phyloP scores from a whole-genome alignment of 208 protist species.

The Jaenimonas drosophilae region DNA sequence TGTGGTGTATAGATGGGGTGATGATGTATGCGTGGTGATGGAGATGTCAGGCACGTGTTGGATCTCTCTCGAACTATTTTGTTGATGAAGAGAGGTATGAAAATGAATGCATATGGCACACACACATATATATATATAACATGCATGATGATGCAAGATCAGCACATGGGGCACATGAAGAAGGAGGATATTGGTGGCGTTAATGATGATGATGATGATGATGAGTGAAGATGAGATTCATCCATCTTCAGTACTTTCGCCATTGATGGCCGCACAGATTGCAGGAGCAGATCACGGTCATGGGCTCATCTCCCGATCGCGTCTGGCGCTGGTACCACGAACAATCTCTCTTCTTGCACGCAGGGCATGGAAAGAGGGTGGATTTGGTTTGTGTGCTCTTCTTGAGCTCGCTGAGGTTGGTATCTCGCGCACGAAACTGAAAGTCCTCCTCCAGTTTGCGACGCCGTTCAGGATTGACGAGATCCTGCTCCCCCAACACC shows the following conservation, averaged over 20 bases:
- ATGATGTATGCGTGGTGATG: too few species aligned
- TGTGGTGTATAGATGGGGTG: too few species aligned
- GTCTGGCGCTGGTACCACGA: slow-evolving; percentile 95
- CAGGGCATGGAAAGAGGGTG: slow-evolving; percentile 76
- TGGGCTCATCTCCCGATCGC: slow-evolving; percentile 96
- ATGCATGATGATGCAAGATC: too few species aligned
- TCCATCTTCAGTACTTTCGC: slow-evolving; percentile 32
- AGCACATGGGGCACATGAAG: too few species aligned
- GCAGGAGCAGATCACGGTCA: slow-evolving; percentile 96
- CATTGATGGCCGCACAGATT: slow-evolving; percentile 81
- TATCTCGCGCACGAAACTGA: slow-evolving; percentile 65
- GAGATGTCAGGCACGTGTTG: too few species aligned
- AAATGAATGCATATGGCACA: too few species aligned
- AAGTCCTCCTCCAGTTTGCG: slow-evolving; percentile 50
- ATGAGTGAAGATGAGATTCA: too few species aligned
- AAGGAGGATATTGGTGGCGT: too few species aligned
- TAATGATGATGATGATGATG: too few species aligned
- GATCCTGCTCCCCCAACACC: slow-evolving; percentile 52
- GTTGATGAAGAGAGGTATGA: too few species aligned
- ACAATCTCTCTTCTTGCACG: slow-evolving; percentile 78
- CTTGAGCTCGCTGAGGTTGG: slow-evolving; percentile 61
- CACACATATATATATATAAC: too few species aligned
- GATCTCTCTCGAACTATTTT: too few species aligned
- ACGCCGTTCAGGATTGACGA: slow-evolving; percentile 71
- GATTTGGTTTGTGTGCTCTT: slow-evolving; percentile 62